A percentile compares a stretch with the other conserved stretches of the same genome.
Conservation (phyloP, 2,329 filamentous ascomycete genomes). For the Paradendryphiella salina region DNA sequence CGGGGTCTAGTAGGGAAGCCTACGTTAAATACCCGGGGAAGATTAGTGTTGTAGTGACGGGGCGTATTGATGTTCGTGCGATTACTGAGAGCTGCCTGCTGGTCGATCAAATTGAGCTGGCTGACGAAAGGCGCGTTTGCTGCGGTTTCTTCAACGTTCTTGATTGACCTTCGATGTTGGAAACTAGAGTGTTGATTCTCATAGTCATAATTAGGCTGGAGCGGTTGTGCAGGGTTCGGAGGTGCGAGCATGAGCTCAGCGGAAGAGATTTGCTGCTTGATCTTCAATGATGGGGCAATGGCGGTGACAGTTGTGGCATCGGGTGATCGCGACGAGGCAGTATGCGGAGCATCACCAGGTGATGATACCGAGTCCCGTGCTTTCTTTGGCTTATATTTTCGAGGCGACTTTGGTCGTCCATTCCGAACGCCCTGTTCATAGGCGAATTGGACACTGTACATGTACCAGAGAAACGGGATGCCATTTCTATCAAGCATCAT, state of each 20-base stretch:
- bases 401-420: slow-evolving; percentile 25
- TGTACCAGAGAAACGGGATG: slow-evolving; percentile 36
- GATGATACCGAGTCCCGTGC: slow-evolving; percentile 1
- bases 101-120: slow-evolving; percentile 22
- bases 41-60: slow-evolving; percentile 8
- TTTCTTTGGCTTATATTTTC: slow-evolving; percentile 23
- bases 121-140: slow-evolving; percentile 11
- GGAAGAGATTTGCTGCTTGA: slow-evolving; percentile 6
- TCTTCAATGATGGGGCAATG: not conserved
- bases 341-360: not conserved
- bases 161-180: not conserved
- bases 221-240: not conserved
- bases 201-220: not conserved
- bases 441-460: slow-evolving; percentile 33
- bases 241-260: slow-evolving; percentile 3
- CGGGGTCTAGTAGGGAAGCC: slow-evolving; percentile 4
- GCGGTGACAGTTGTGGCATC: not conserved
- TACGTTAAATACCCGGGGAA: slow-evolving; percentile 22
- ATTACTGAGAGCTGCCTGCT: slow-evolving; percentile 11
- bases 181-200: not conserved
- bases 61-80: slow-evolving; percentile 3
- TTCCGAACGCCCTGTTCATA: slow-evolving; percentile 19
- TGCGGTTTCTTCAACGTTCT: not conserved
- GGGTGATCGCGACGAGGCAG: not conserved
- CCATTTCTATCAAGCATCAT: slow-evolving; percentile 30